Percentiles rank a stretch among this genome's conserved stretches.
phyloP scores from a whole-genome alignment of 2,329 filamentous ascomycete genomes.

The Nigrograna mackinnonii region DNA sequence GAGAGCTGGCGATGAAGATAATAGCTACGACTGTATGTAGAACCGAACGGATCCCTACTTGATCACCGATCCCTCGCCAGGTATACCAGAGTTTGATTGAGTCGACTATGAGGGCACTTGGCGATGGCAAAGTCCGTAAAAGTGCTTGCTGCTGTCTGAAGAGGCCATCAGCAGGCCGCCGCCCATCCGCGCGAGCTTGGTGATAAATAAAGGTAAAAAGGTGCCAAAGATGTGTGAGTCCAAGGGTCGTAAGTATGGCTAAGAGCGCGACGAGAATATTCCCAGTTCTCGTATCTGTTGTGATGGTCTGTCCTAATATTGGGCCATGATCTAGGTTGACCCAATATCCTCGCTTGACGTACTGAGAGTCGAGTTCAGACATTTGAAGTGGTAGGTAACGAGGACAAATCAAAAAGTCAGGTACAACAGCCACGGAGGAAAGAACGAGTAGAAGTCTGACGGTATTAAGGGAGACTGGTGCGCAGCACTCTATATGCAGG shows the following conservation, averaged over 20 bases:
- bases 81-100: constrained; percentile 11
- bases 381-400: too few relatives aligned
- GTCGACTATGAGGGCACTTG: constrained; percentile 11
- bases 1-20: not conserved
- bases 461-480: too few relatives aligned
- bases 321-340: constrained; percentile 7
- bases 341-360: constrained; percentile 13
- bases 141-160: constrained; percentile 16
- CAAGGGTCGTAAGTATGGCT: constrained; percentile 10
- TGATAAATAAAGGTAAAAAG: constrained; percentile 10
- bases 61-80: constrained; percentile 3
- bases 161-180: constrained; percentile 8
- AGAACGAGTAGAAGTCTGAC: too few relatives aligned
- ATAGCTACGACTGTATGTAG: not conserved
- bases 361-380: constrained; percentile 12
- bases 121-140: constrained; percentile 11
- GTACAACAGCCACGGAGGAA: too few relatives aligned
- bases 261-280: constrained; percentile 10
- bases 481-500: too few relatives aligned
- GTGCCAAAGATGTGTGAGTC: constrained; percentile 11
- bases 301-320: constrained; percentile 14
- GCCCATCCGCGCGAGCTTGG: constrained; percentile 9
- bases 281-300: constrained; percentile 8
- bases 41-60: not conserved
- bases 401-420: too few relatives aligned